Evolutionary conservation across 257 asterid genomes (phyloP), one percentile per base, ranked within the genome.

Genomic region (Primulina huaijiensis): DNA sequence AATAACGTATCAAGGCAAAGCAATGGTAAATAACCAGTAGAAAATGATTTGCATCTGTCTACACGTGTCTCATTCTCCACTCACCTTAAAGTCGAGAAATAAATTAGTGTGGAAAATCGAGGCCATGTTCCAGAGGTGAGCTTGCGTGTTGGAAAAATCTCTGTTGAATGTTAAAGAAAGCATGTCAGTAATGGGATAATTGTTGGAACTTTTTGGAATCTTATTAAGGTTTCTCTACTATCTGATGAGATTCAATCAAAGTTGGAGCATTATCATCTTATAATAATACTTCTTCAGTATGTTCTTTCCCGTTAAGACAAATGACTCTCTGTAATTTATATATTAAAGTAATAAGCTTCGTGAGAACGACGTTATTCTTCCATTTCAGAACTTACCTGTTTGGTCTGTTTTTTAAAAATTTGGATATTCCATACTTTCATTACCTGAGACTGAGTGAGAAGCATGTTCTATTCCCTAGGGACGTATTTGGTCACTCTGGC

Each of bases 201-300:
- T 40, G 16, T 8, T 43, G 57, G 40, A 27, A 27, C 50, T 27
- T 29, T 12, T 62, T 2, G 61, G 25, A 19, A 62, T 30, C 52
- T 43, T 46, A 6, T 61, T 46, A 14, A 46, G 56, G 1, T 63
- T 9, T 3, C 23, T 23, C 25, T 4, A 53, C 58, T 21, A 62
- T 63, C 6, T 35, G 38, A 65, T 53, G 60, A 53, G 59, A 8
- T 23, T 72, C 57, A 69, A 34, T 72, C 50, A 56, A 52, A 7
- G 23, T 62, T 46, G 55, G 19, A 62, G 75, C 69, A 71, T 29
- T 30, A 46, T 12, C 50, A 30, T 61, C 43, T 30, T 1, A 9
- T 6, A 37, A 20, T 30, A 33, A 53, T 20, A 46, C 57, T 46
- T 62, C 21, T 31, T 30, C 25, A 10, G 38, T 40, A 52, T 46